These are phyloP conservation scores for Rhynchosporium graminicola DNA, from an alignment of 2,329 filamentous ascomycete genomes.

Conservation along the genomic window DNA sequence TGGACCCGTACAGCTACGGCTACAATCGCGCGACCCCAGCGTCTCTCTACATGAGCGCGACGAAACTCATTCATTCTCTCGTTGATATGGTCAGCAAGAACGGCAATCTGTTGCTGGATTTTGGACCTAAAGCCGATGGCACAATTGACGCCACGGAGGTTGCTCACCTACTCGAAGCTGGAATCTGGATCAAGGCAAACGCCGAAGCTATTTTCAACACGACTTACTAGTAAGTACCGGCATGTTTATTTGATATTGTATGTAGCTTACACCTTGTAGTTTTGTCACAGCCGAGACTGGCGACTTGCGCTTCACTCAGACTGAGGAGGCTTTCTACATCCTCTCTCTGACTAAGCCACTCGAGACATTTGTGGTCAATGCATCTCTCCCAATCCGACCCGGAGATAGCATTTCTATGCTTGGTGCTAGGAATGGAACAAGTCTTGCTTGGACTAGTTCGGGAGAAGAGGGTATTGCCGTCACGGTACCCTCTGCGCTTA, in stretches of 20 bases:
- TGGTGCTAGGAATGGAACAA: conserved; percentile 41
- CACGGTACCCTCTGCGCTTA: conserved; percentile 23
- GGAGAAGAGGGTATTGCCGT: conserved; percentile 34
- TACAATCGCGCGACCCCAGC: conserved; percentile 57
- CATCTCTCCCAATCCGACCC: conserved; percentile 48
- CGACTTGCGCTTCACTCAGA: conserved; percentile 54
- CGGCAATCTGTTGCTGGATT: conserved; percentile 57
- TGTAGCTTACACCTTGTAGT: conserved; percentile 13
- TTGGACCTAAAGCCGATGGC: conserved; percentile 58
- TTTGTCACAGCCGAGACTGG: conserved; percentile 48
- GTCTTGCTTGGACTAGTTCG: conserved; percentile 33
- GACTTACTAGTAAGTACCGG: conserved; percentile 47
- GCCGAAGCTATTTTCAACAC: conserved; percentile 59
- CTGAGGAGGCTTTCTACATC: conserved; percentile 54
- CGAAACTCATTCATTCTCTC: conserved; percentile 48
- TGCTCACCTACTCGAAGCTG: conserved; percentile 51
- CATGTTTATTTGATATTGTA: background rate
- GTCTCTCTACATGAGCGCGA: conserved; percentile 53
- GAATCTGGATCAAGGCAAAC: conserved; percentile 55
- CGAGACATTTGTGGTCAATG: conserved; percentile 44
- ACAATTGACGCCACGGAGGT: conserved; percentile 52
- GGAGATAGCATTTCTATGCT: conserved; percentile 51
- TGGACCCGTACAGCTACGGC: conserved; percentile 61
- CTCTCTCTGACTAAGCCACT: conserved; percentile 47
- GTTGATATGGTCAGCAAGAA: conserved; percentile 57